A percentile compares a stretch with the other conserved stretches of the same genome.
Conservation (phyloP, 1,284 basidiomycete genomes). For the Gymnopus androsaceus region DNA sequence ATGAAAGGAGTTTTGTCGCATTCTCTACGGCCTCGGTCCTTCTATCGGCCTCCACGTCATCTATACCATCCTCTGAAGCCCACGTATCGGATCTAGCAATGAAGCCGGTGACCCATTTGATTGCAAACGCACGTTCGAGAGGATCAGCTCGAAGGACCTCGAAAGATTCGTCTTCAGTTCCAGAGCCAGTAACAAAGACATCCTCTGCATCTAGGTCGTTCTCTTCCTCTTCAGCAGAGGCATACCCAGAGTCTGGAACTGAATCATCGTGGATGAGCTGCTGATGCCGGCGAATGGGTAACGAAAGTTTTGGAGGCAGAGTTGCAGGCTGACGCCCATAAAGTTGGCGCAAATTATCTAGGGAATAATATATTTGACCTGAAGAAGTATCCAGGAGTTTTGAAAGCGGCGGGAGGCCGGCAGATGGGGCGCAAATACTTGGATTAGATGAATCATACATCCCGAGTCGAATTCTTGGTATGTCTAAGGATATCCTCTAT, state of each 20-base stretch:
- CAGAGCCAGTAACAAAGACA: not conserved
- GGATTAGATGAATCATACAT: not conserved
- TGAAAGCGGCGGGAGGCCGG: conserved; percentile 44
- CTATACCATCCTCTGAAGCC: conserved; percentile 36
- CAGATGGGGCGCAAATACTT: conserved; percentile 11
- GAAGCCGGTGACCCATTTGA: conserved; percentile 63
- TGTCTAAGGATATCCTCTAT: conserved; percentile 2
- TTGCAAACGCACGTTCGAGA: conserved; percentile 48
- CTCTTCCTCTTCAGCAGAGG: conserved; percentile 52
- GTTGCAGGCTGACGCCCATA: conserved; percentile 38
- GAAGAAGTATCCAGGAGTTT: conserved; percentile 32
- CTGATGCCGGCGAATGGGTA: conserved; percentile 22
- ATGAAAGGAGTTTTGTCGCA: conserved; percentile 59
- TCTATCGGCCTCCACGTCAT: conserved; percentile 25
- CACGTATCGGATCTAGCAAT: conserved; percentile 59
- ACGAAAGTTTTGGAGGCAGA: conserved; percentile 23
- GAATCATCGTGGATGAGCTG: conserved; percentile 36
- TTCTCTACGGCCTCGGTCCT: conserved; percentile 45
- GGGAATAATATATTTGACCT: conserved; percentile 30
- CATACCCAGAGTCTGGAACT: conserved; percentile 56
- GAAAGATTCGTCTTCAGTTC: conserved; percentile 19
- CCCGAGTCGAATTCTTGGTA: not conserved
- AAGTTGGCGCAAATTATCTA: conserved; percentile 39
- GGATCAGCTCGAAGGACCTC: conserved; percentile 44
- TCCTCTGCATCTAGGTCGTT: conserved; percentile 20